A percentile compares a stretch with the other conserved stretches of the same genome.
These are phyloP conservation scores for Aspergillus sp. DNA, from an alignment of 2,329 filamentous ascomycete species.

Conservation along the genomic window DNA sequence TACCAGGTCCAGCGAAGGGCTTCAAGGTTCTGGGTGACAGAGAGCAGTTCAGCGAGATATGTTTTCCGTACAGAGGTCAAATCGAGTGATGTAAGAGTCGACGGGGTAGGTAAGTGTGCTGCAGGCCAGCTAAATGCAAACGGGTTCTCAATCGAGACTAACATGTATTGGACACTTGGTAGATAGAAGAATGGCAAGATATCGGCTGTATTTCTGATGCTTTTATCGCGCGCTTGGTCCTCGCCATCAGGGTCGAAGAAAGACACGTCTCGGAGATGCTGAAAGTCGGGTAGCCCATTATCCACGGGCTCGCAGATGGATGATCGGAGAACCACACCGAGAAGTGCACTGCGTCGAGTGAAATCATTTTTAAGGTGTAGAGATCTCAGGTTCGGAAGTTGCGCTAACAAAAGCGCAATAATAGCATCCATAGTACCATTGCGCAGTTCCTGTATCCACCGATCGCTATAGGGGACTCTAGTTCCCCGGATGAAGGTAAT, in stretches of 20 bases:
- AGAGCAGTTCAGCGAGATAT: conserved; percentile 6
- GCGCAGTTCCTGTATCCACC: conserved; percentile 10
- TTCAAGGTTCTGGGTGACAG: conserved; percentile 5
- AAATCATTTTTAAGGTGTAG: conserved; percentile 8
- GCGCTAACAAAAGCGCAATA: conserved; percentile 11
- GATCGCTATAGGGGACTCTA: conserved; percentile 4
- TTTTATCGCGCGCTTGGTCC: conserved; percentile 1
- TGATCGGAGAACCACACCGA: conserved; percentile 8
- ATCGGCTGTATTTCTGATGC: conserved; percentile 7
- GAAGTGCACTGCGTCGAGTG: conserved; percentile 4
- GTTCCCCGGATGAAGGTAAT: conserved; percentile 5
- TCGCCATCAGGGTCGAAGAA: not conserved
- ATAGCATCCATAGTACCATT: conserved; percentile 10
- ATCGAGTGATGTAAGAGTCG: conserved; percentile 6
- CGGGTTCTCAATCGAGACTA: conserved; percentile 10
- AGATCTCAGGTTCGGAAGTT: conserved; percentile 7
- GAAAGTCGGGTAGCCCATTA: conserved; percentile 5
- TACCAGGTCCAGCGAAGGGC: conserved; percentile 8
- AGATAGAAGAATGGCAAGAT: conserved; percentile 14
- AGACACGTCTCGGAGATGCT: conserved; percentile 1
- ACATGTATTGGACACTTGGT: conserved; percentile 8
- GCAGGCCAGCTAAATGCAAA: conserved; percentile 9
- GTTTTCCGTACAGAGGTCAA: conserved; percentile 6
- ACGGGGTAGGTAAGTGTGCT: conserved; percentile 1
- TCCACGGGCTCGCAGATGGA: conserved; percentile 3